phyloP scores from a whole-genome alignment of 1,284 basidiomycete species.

The Leccinum fallax region DNA sequence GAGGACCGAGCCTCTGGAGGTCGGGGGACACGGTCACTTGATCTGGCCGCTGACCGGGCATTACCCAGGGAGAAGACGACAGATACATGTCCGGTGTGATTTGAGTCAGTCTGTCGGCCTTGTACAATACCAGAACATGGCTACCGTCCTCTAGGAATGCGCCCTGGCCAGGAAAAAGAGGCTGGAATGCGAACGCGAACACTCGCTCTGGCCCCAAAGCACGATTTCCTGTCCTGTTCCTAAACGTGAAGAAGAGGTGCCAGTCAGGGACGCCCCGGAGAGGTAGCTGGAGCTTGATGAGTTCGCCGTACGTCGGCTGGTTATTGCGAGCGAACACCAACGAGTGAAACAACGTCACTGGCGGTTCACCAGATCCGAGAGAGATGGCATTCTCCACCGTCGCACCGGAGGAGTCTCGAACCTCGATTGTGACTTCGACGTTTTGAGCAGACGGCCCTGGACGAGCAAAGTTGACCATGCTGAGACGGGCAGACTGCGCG shows the following conservation, averaged over 20 bases:
- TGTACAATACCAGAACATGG: conserved; percentile 84
- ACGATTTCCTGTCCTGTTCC: conserved; percentile 70
- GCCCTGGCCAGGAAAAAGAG: conserved; percentile 77
- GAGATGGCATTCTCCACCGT: conserved; percentile 76
- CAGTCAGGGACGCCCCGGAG: conserved; percentile 71
- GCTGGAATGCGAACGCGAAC: conserved; percentile 93
- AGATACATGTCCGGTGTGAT: conserved; percentile 71
- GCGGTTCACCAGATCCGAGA: conserved; percentile 84
- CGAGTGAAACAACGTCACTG: conserved; percentile 82
- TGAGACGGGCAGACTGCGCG: conserved; percentile 52
- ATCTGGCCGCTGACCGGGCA: conserved; percentile 57
- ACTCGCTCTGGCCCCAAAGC: conserved; percentile 64
- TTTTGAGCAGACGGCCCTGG: conserved; percentile 62
- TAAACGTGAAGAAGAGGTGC: conserved; percentile 95
- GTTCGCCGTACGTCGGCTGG: conserved; percentile 90
- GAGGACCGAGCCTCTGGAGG: conserved; percentile 64
- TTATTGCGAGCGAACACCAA: conserved; percentile 87
- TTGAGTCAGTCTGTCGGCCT: conserved; percentile 67
- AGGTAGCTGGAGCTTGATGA: conserved; percentile 87
- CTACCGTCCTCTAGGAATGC: conserved; percentile 92
- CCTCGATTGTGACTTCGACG: conserved; percentile 89
- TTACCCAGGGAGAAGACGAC: conserved; percentile 60
- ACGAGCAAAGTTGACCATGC: conserved; percentile 63
- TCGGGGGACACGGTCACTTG: conserved; percentile 63
- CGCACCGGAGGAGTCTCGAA: conserved; percentile 78